Base-by-base conservation (phyloP, 768 basidiomycete species). In the Phallus indusiatus region DNA sequence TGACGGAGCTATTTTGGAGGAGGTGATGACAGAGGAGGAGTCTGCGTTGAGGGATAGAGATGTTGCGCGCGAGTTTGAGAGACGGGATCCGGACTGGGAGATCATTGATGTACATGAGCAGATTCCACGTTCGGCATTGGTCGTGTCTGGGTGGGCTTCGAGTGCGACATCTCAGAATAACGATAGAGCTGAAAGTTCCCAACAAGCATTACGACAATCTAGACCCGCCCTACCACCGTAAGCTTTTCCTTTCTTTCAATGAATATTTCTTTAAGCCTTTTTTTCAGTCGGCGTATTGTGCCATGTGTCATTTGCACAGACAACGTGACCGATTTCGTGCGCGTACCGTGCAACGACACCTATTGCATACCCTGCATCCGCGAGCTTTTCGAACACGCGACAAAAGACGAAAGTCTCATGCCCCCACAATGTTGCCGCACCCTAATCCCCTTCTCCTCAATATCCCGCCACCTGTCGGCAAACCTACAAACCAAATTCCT, bases 361-460 rank as follows among this genome's bases (percentile, higher is more conserved):
- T 79, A 83, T 60, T 82, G 80, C 67, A 62, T 61, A 17, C 66
- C 55, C n/a, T 84, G 81, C 59, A 47, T 81, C 35, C 55, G 63
- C 0, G 67, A 69, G 34, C 74, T 82, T 35, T 75, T 77, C 17
- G 65, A 73, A 50, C 59, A 74, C 0, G 74, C 76, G 20, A 72
- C 73, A 11, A 70, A 68, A 2, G 82, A 84, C 62, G 82, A 83
- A 61, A 71, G 76, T 0, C 73, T 82, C 4, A 75, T 75, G 57
- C 81, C 82, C 0, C 70, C 80, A 9, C 74, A 76, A 36, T 84
- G 81, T 64, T 83, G 81, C 65, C 65, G 72, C 28, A 63, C 71
- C 35, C 65, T 66, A 0, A 70, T 81, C 46, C 68, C 74, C 1
- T 54, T 68, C 21, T 53, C 47, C 14, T 56, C 50, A 0, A 48